phyloP scores from a whole-genome alignment of 192 early-diverging fungal genomes.

The Chytriomyces hyalinus region DNA sequence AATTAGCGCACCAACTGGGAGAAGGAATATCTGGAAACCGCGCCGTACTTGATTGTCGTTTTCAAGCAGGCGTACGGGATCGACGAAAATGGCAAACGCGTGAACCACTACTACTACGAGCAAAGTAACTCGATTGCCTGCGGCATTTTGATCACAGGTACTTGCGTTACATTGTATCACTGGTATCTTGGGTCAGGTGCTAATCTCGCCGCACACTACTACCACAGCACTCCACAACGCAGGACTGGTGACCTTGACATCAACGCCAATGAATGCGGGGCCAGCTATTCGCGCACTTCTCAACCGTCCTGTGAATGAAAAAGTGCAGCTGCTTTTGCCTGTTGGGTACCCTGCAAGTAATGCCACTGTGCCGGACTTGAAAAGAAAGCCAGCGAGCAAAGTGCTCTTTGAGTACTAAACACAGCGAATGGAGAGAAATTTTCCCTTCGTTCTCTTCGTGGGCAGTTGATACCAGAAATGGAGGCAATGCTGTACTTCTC shows the following conservation, averaged over 20 bases:
- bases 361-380: constrained; percentile 23
- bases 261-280: constrained; percentile 21
- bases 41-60: constrained; percentile 15
- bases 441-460: not conserved
- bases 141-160: constrained; percentile 13
- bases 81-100: constrained; percentile 13
- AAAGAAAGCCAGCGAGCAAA: constrained; percentile 8
- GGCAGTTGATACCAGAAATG: too few species aligned
- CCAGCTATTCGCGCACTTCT: constrained; percentile 4
- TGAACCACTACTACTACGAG: constrained; percentile 29
- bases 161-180: too few species aligned
- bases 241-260: constrained; percentile 7
- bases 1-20: constrained; percentile 12
- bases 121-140: constrained; percentile 12
- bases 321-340: constrained; percentile 17
- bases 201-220: too few species aligned
- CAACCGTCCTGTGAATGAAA: constrained; percentile 10
- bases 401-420: not conserved
- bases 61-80: constrained; percentile 27
- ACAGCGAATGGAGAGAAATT: not conserved
- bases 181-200: too few species aligned
- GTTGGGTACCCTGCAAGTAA: constrained; percentile 15
- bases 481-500: too few species aligned
- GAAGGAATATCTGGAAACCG: constrained; percentile 17
- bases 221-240: constrained; percentile 5